These are phyloP conservation scores for Ceratobasidium sp. DNA, from an alignment of 1,284 basidiomycete genomes.

Conservation along the genomic window DNA sequence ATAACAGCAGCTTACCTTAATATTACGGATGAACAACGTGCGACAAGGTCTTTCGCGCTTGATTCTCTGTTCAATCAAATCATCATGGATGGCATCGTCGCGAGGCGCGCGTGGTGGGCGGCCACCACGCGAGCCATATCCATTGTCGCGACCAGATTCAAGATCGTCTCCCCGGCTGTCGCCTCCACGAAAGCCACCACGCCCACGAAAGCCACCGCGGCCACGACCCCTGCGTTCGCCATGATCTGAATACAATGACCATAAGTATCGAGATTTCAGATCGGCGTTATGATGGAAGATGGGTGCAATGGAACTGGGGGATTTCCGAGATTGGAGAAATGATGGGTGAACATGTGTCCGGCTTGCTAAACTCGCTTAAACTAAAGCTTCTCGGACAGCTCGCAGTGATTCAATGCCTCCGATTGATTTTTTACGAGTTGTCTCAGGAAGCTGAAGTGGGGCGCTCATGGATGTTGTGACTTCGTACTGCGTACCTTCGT, in stretches of 20 bases:
- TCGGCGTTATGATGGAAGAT: neutral
- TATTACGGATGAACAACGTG: slow-evolving; percentile 95
- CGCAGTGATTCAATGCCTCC: slow-evolving; percentile 25
- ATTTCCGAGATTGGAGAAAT: neutral
- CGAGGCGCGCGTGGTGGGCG: slow-evolving; percentile 59
- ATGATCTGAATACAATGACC: slow-evolving; percentile 15
- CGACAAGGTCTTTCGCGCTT: slow-evolving; percentile 92
- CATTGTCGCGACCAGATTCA: slow-evolving; percentile 32
- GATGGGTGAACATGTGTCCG: neutral
- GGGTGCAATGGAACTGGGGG: neutral
- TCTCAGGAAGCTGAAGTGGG: slow-evolving; percentile 4
- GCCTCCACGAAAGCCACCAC: slow-evolving; percentile 43
- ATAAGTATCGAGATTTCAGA: slow-evolving; percentile 12
- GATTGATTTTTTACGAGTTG: slow-evolving; percentile 28
- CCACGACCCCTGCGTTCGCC: slow-evolving; percentile 35
- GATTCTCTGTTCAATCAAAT: slow-evolving; percentile 86
- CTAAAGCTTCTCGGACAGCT: slow-evolving; percentile 20
- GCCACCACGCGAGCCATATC: slow-evolving; percentile 37
- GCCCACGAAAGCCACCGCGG: slow-evolving; percentile 39
- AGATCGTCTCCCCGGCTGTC: slow-evolving; percentile 38
- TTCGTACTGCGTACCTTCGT: slow-evolving; percentile 48
- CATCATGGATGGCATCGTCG: slow-evolving; percentile 83
- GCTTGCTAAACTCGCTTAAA: slow-evolving; percentile 42
- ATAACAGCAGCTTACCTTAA: slow-evolving; percentile 69
- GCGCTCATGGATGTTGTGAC: slow-evolving; percentile 32